A percentile compares a stretch with the other conserved stretches of the same genome.
Evolutionary conservation across 2,329 filamentous ascomycete genomes (phyloP).

Genomic region (Pseudocercospora musae): DNA sequence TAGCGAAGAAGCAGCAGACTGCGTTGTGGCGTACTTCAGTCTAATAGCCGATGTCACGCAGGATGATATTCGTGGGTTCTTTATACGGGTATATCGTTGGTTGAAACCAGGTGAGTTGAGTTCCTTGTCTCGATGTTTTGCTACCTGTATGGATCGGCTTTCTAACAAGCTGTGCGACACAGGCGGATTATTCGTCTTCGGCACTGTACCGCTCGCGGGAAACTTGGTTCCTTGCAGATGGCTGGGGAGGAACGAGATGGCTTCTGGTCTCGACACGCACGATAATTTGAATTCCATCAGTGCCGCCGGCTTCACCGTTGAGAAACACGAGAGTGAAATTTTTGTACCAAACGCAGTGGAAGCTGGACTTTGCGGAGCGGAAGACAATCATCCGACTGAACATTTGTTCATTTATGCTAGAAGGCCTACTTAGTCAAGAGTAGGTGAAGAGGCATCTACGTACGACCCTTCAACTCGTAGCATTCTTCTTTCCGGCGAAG

Average conservation of each 20-base stretch:
- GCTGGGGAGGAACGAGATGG: constrained; percentile 1
- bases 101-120: constrained; percentile 8
- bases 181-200: constrained; percentile 15
- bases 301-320: constrained; percentile 11
- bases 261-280: constrained; percentile 1
- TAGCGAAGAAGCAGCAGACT: constrained; percentile 4
- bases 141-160: too few species aligned
- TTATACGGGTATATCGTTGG: constrained; percentile 12
- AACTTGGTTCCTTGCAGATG: constrained; percentile 8
- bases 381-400: constrained; percentile 3
- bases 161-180: neutral
- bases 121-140: too few species aligned
- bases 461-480: too few species aligned
- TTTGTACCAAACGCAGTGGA: constrained; percentile 13
- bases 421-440: neutral
- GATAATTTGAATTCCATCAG: constrained; percentile 5
- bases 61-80: constrained; percentile 17
- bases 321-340: constrained; percentile 8
- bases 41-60: constrained; percentile 13
- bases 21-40: constrained; percentile 13
- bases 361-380: constrained; percentile 12
- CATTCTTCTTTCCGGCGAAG: neutral
- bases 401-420: constrained; percentile 16
- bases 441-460: too few species aligned
- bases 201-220: constrained; percentile 9